Conservation (phyloP, 495 filamentous ascomycete genomes). For the Bryoglossum gracile region DNA sequence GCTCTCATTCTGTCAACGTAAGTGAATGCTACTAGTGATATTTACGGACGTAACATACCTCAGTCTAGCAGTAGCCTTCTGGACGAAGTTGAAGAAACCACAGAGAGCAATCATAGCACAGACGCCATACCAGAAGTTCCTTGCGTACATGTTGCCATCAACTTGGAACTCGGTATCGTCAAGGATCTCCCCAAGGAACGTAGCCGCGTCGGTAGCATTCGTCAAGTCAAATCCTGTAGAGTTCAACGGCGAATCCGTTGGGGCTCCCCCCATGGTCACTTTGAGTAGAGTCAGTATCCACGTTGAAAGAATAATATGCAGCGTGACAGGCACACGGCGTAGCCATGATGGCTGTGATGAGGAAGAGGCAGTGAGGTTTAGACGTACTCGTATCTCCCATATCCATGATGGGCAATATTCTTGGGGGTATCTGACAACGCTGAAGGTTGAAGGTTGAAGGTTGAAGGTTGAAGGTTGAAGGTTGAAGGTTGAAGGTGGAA, state of each 20-base stretch:
- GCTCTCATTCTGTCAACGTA: conserved; percentile 14
- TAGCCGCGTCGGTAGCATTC: conserved; percentile 14
- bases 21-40: neutral
- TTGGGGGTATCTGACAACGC: too few species aligned
- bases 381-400: conserved; percentile 8
- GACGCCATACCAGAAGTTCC: conserved; percentile 22
- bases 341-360: neutral
- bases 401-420: conserved; percentile 5
- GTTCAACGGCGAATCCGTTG: conserved; percentile 17
- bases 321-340: neutral
- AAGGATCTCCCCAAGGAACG: conserved; percentile 19
- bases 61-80: conserved; percentile 6
- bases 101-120: conserved; percentile 13
- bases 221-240: conserved; percentile 21
- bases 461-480: too few species aligned
- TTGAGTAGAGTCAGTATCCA: neutral
- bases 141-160: conserved; percentile 19
- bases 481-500: too few species aligned
- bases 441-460: too few species aligned
- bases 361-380: too few species aligned
- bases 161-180: conserved; percentile 19
- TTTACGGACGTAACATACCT: conserved; percentile 7
- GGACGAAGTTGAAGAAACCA: conserved; percentile 16
- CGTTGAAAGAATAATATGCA: neutral
- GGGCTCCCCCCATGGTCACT: conserved; percentile 12